phyloP scores from a whole-genome alignment of 441 rosid species.

The Hura crepitans region DNA sequence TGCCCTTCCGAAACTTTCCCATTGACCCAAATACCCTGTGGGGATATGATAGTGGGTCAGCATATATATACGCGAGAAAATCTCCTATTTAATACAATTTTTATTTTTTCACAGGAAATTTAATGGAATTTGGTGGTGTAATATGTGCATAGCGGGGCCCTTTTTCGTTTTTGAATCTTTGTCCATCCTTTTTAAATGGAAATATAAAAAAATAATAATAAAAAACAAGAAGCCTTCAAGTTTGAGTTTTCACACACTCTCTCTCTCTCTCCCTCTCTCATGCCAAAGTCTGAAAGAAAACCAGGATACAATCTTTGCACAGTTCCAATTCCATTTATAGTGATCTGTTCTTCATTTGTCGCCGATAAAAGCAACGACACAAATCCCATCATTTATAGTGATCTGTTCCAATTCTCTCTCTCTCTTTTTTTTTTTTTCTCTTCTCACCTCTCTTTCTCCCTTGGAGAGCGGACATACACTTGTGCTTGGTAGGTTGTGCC shows the following conservation, averaged over 20 bases:
- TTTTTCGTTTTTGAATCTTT: constrained; percentile 18
- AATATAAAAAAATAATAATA: neutral
- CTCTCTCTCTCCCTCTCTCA: neutral
- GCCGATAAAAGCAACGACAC: constrained; percentile 30
- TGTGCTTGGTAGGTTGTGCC: constrained; percentile 64
- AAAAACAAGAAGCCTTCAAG: neutral
- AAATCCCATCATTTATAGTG: constrained; percentile 37
- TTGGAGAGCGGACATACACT: constrained; percentile 26
- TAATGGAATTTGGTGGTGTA: neutral
- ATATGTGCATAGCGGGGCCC: constrained; percentile 19
- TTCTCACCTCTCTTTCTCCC: constrained; percentile 20
- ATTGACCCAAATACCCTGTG: too few species aligned
- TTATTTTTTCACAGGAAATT: too few species aligned
- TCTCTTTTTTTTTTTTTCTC: constrained; percentile 18
- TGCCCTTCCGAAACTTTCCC: neutral
- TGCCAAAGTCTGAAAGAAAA: neutral
- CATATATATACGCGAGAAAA: too few species aligned
- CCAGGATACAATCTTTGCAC: constrained; percentile 21
- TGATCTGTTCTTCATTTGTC: constrained; percentile 26
- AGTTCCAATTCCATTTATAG: constrained; percentile 29
- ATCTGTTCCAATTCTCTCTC: constrained; percentile 19
- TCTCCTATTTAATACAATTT: neutral
- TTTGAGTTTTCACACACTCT: constrained; percentile 9
- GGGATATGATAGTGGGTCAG: constrained; percentile 9
- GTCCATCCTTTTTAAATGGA: neutral